These are phyloP conservation scores for Oryza glaberrima DNA, from an alignment of 176 grass and related monocot species.

Conservation along the genomic window DNA sequence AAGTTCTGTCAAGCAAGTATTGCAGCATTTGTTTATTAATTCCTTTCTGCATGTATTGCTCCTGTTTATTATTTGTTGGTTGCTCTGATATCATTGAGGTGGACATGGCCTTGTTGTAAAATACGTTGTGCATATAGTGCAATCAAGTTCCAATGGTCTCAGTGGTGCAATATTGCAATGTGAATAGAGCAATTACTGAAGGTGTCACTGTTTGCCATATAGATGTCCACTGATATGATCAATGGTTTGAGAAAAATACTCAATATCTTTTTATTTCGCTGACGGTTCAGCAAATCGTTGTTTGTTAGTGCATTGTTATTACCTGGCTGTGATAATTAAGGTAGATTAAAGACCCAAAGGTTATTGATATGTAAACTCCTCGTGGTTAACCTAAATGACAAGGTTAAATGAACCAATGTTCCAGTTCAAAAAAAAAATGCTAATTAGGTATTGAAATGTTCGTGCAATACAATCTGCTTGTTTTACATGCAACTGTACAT, in stretches of 20 bases:
- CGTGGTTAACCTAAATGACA: not conserved
- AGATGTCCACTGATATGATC: constrained; percentile 11
- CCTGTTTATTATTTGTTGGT: not conserved
- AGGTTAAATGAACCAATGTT: not conserved
- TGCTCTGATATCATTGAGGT: not conserved
- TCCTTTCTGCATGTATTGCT: not conserved
- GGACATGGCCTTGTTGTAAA: not conserved
- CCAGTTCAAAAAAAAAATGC: not conserved
- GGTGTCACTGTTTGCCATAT: constrained; percentile 4
- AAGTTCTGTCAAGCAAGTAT: not conserved
- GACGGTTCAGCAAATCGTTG: not conserved
- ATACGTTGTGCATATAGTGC: not conserved
- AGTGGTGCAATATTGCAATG: not conserved
- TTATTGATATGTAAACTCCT: not conserved
- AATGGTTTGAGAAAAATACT: not conserved
- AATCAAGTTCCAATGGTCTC: not conserved
- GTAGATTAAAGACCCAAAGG: not conserved
- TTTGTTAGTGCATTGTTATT: constrained; percentile 3
- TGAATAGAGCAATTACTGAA: not conserved
- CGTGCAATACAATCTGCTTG: not conserved
- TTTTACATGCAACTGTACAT: not conserved
- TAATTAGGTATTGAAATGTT: not conserved
- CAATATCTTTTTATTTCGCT: not conserved
- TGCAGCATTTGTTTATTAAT: constrained; percentile 20
- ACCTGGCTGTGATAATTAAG: not conserved